These are phyloP conservation scores for Setaria italica DNA, from an alignment of 202 grass and related monocot species.

Conservation along the genomic window DNA sequence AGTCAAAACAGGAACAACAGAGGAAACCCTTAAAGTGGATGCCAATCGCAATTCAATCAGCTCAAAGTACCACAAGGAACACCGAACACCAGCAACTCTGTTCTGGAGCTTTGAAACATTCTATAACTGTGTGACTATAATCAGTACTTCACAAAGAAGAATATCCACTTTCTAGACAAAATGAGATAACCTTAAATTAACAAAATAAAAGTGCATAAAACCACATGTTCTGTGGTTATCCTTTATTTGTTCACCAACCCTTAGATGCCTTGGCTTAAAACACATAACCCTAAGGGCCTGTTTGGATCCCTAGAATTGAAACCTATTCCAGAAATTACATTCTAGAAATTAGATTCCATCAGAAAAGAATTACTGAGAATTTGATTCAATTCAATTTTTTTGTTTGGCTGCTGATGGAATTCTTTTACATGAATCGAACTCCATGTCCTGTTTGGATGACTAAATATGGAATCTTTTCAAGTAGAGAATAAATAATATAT, in stretches of 20 bases:
- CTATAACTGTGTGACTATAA: not conserved
- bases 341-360: too few relatives aligned
- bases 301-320: too few relatives aligned
- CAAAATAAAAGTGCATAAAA: slow-evolving; percentile 4
- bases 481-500: too few relatives aligned
- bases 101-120: not conserved
- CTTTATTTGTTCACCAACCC: not conserved
- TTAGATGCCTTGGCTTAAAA: not conserved
- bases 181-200: not conserved
- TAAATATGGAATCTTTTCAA: not conserved
- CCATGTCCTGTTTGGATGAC: not conserved
- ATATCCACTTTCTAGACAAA: not conserved
- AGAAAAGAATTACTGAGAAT: not conserved
- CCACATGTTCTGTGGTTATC: not conserved
- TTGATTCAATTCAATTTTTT: not conserved
- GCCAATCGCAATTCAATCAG: slow-evolving; percentile 8
- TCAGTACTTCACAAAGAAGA: not conserved
- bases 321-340: too few relatives aligned
- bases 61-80: slow-evolving; percentile 19
- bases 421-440: not conserved
- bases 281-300: not conserved
- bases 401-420: not conserved
- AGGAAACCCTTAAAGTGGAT: not conserved
- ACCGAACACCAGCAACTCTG: not conserved
- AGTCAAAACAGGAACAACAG: not conserved